Evolutionary conservation across 306 rosid genomes (phyloP).

Genomic region (Pterocarpus santalinus): DNA sequence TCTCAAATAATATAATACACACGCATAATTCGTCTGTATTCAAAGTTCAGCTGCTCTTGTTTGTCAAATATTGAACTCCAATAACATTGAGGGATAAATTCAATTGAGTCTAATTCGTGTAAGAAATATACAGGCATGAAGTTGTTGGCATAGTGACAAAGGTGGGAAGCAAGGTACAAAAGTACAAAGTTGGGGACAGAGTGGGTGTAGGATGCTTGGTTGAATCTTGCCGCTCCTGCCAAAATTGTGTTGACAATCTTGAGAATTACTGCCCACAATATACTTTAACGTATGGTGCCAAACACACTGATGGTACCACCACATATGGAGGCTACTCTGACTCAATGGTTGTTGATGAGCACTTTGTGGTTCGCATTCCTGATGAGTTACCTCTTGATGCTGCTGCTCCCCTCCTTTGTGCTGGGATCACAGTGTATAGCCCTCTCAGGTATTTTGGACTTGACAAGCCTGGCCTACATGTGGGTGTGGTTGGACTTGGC

Average conservation of each 20-base stretch:
- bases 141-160: constrained; percentile 63
- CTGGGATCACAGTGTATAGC: constrained; percentile 72
- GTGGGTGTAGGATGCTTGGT: constrained; percentile 68
- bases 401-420: constrained; percentile 71
- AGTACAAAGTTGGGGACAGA: constrained; percentile 61
- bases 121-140: constrained; percentile 54
- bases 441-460: constrained; percentile 57
- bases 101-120: not conserved
- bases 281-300: constrained; percentile 41
- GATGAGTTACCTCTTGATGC: constrained; percentile 57
- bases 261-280: constrained; percentile 58
- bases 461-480: constrained; percentile 56
- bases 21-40: too few relatives aligned
- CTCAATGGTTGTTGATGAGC: constrained; percentile 56
- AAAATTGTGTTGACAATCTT: constrained; percentile 49
- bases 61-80: not conserved
- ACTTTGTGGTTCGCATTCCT: constrained; percentile 53
- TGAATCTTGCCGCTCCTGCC: constrained; percentile 61
- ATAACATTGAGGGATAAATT: not conserved
- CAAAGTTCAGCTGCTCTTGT: too few relatives aligned
- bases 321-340: constrained; percentile 69
- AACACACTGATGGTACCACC: constrained; percentile 50
- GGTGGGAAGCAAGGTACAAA: constrained; percentile 63
- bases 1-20: too few relatives aligned
- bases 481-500: constrained; percentile 72